phyloP scores from a whole-genome alignment of 176 grass and related monocot species.

The Saccharum officinarum region DNA sequence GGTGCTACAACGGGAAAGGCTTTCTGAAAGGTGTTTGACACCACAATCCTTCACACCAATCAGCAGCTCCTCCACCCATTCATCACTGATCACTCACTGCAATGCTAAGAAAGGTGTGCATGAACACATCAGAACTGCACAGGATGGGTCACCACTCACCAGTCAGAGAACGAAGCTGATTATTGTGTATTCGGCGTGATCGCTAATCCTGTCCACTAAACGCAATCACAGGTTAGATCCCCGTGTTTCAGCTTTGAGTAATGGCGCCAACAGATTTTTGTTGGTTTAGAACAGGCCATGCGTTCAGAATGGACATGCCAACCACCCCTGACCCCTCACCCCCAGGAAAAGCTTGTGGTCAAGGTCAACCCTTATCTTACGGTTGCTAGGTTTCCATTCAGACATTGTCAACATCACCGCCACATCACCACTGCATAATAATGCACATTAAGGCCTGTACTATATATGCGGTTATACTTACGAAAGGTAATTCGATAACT shows the following conservation, averaged over 20 bases:
- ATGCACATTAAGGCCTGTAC: background rate
- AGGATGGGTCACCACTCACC: background rate
- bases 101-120: background rate
- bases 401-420: conserved; percentile 43
- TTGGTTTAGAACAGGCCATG: conserved; percentile 34
- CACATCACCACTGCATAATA: conserved; percentile 33
- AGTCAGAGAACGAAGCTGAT: background rate
- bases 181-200: conserved; percentile 5
- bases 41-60: background rate
- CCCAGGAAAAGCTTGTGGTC: conserved; percentile 37
- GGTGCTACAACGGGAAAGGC: conserved; percentile 20
- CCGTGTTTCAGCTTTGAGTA: conserved; percentile 1
- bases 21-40: conserved; percentile 3
- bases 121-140: conserved; percentile 20
- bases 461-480: no score
- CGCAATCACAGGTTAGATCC: conserved; percentile 35
- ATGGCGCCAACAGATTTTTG: conserved; percentile 34
- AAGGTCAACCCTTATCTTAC: conserved; percentile 56
- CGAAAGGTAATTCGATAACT: no score
- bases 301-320: conserved; percentile 45
- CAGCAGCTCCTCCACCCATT: background rate
- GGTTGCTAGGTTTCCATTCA: conserved; percentile 45
- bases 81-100: background rate
- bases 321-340: conserved; percentile 16
- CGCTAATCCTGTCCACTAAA: conserved; percentile 37